Conservation (phyloP, 352 stramenopile species). For the Pythium aquatile region DNA sequence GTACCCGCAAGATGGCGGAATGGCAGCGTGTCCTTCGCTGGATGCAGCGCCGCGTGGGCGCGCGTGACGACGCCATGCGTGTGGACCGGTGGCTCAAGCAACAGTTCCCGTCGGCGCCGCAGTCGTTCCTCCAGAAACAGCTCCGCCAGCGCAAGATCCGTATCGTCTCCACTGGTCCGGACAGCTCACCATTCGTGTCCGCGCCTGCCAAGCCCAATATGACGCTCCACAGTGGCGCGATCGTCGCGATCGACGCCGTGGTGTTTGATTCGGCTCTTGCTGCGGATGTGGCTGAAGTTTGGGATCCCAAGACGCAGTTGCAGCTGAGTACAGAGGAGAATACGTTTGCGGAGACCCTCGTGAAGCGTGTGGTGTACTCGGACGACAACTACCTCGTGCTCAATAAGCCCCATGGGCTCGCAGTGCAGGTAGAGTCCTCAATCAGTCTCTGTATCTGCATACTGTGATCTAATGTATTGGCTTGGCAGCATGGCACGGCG, state of each 20-base stretch:
- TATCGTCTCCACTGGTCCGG: slow-evolving; percentile 21
- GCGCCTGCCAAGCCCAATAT: slow-evolving; percentile 30
- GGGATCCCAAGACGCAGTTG: not conserved
- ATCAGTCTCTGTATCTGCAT: not conserved
- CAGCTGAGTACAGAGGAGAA: not conserved
- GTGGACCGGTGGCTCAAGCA: slow-evolving; percentile 64
- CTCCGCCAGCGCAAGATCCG: slow-evolving; percentile 72
- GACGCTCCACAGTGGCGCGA: slow-evolving; percentile 37
- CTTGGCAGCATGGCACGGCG: slow-evolving; percentile 38
- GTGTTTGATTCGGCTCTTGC: slow-evolving; percentile 30
- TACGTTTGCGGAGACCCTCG: slow-evolving; percentile 27
- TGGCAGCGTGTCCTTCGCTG: slow-evolving; percentile 49
- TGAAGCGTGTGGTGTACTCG: slow-evolving; percentile 41
- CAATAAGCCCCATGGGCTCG: slow-evolving; percentile 69
- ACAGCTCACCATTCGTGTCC: not conserved
- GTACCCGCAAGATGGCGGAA: slow-evolving; percentile 17
- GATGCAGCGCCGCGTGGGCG: slow-evolving; percentile 44
- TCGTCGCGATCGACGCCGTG: slow-evolving; percentile 54
- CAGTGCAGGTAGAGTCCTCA: slow-evolving; percentile 37
- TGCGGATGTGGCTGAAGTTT: not conserved
- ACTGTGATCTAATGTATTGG: not conserved
- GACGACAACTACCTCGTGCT: slow-evolving; percentile 64
- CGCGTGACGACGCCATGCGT: slow-evolving; percentile 55
- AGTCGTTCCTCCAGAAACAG: slow-evolving; percentile 63
- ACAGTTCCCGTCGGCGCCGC: slow-evolving; percentile 48